These are phyloP conservation scores for Cymbopogon citratus DNA, from an alignment of 176 grass and related monocot genomes.

Conservation along the genomic window DNA sequence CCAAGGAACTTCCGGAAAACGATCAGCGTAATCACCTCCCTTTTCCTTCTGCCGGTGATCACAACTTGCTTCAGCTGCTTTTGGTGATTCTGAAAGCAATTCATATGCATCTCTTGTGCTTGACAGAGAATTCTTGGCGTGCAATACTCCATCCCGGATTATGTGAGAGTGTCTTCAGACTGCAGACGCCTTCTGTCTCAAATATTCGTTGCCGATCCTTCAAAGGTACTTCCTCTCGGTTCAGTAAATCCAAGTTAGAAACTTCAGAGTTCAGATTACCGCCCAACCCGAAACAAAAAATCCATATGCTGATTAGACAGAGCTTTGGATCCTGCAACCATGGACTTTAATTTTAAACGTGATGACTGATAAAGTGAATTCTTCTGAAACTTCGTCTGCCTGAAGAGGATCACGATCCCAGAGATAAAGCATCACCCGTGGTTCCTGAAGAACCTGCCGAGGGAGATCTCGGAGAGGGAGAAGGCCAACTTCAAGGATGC, in stretches of 20 bases:
- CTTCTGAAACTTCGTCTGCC: not conserved
- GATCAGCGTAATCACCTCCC: slow-evolving; percentile 42
- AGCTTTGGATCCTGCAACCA: not conserved
- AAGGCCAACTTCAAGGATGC: slow-evolving; percentile 43
- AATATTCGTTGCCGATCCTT: slow-evolving; percentile 87
- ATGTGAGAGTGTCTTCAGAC: slow-evolving; percentile 70
- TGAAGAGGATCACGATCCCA: slow-evolving; percentile 84
- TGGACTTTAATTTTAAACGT: not conserved
- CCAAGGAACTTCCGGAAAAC: slow-evolving; percentile 86
- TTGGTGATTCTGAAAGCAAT: slow-evolving; percentile 11
- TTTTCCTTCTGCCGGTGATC: not conserved
- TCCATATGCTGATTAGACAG: not conserved
- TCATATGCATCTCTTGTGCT: not conserved
- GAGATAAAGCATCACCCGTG: slow-evolving; percentile 88
- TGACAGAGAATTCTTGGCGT: slow-evolving; percentile 84
- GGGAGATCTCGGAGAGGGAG: slow-evolving; percentile 67
- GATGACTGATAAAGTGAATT: not conserved
- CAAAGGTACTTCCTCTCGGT: slow-evolving; percentile 49
- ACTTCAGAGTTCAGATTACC: slow-evolving; percentile 5
- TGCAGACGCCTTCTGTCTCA: slow-evolving; percentile 79
- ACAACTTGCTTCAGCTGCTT: not conserved
- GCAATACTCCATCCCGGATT: slow-evolving; percentile 84
- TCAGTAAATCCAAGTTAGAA: not conserved
- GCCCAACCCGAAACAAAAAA: not conserved
- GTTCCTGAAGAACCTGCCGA: slow-evolving; percentile 81